Percentiles rank a stretch among this genome's conserved stretches.
Evolutionary conservation across 2,329 filamentous ascomycete genomes (phyloP).

Genomic region (Aspergillus calidoustus): DNA sequence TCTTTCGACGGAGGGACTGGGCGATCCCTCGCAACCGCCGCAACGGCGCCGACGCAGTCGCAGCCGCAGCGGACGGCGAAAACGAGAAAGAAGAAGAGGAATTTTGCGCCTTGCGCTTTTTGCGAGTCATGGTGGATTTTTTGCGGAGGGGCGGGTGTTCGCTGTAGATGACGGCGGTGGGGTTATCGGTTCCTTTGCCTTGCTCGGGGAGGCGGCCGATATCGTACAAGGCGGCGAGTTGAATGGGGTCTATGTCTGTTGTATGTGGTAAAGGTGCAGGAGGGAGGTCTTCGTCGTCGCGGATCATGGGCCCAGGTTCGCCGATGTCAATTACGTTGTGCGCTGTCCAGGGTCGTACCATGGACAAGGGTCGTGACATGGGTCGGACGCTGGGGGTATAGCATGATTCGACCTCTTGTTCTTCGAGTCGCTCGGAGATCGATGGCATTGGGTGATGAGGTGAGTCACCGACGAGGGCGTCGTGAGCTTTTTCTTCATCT

Average conservation of each 20-base stretch:
- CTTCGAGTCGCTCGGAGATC: conserved; percentile 32
- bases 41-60: conserved; percentile 3
- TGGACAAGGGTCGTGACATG: conserved; percentile 23
- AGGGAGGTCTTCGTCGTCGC: conserved; percentile 13
- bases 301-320: conserved; percentile 33
- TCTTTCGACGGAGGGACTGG: conserved; percentile 11
- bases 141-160: conserved; percentile 11
- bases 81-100: neutral
- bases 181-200: conserved; percentile 12
- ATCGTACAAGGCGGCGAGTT: conserved; percentile 11
- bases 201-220: conserved; percentile 9
- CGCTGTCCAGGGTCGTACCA: conserved; percentile 23
- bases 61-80: neutral
- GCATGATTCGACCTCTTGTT: conserved; percentile 20
- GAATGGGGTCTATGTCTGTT: neutral
- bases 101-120: neutral
- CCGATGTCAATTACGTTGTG: conserved; percentile 35
- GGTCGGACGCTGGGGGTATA: conserved; percentile 19
- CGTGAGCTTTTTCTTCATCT: conserved; percentile 23
- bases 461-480: conserved; percentile 29
- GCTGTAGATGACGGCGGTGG: conserved; percentile 18
- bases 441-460: conserved; percentile 31
- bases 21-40: conserved; percentile 13
- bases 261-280: neutral
- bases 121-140: conserved; percentile 1